A percentile compares a stretch with the other conserved stretches of the same genome.
These are phyloP conservation scores for Aspergillus steynii DNA, from an alignment of 495 filamentous ascomycete species.

Conservation along the genomic window DNA sequence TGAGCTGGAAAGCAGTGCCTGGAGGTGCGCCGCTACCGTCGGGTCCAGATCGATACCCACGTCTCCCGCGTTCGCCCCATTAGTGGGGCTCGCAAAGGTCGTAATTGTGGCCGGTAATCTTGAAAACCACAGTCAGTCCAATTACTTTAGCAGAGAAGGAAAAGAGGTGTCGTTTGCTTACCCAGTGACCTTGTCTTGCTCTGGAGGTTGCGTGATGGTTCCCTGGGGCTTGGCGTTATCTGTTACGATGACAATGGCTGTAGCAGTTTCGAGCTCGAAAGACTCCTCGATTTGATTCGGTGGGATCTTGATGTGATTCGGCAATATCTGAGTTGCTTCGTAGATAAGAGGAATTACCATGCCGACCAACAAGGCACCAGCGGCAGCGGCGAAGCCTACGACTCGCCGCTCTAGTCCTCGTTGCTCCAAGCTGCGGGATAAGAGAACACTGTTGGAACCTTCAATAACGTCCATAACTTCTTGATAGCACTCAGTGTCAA, in stretches of 20 bases:
- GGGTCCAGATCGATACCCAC: constrained; percentile 7
- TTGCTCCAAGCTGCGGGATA: constrained; percentile 1
- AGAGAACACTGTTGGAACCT: neutral
- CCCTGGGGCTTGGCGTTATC: neutral
- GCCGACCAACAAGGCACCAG: too few species aligned
- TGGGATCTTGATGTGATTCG: constrained; percentile 1
- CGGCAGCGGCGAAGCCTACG: neutral
- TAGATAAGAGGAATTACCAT: neutral
- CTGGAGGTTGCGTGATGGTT: constrained; percentile 5
- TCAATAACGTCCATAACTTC: constrained; percentile 7
- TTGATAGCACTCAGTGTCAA: constrained; percentile 6
- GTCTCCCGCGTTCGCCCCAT: constrained; percentile 1
- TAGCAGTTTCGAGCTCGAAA: constrained; percentile 9
- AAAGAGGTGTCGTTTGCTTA: too few species aligned
- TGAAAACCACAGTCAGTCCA: too few species aligned
- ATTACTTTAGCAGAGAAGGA: too few species aligned
- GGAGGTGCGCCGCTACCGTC: constrained; percentile 2
- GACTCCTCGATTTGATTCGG: constrained; percentile 1
- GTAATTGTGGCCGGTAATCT: constrained; percentile 1
- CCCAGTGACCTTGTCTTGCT: constrained; percentile 6
- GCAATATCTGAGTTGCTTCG: neutral
- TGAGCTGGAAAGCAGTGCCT: constrained; percentile 4
- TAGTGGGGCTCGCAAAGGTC: constrained; percentile 3
- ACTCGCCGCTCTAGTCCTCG: constrained; percentile 2
- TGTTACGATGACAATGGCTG: constrained; percentile 1